Percentiles rank a stretch among this genome's conserved stretches.
phyloP scores from a whole-genome alignment of 208 protist species.

The Trichomonas gallinae region DNA sequence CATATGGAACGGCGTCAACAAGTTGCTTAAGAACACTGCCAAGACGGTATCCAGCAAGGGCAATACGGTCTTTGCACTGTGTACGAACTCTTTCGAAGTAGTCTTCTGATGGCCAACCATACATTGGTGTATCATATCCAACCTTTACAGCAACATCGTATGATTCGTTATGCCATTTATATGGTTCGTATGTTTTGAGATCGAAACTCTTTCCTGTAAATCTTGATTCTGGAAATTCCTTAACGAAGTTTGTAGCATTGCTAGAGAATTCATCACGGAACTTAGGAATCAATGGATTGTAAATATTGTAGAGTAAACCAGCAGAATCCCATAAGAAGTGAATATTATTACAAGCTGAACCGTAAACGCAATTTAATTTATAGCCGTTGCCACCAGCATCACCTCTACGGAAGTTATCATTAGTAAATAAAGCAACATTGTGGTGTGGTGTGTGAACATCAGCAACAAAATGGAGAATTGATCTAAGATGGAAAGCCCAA shows the following conservation, averaged over 20 bases:
- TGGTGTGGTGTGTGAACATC: slow-evolving; percentile 4
- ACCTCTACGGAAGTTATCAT: not conserved
- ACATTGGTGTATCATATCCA: not conserved
- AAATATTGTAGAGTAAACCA: not conserved
- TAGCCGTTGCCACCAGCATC: not conserved
- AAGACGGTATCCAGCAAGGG: not conserved
- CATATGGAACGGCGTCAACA: not conserved
- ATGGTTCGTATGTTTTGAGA: not conserved
- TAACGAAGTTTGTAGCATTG: not conserved
- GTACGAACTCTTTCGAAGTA: not conserved
- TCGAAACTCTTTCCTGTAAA: not conserved
- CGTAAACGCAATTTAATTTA: not conserved
- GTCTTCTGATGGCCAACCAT: not conserved
- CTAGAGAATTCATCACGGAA: not conserved
- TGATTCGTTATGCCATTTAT: not conserved
- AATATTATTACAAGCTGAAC: slow-evolving; percentile 12
- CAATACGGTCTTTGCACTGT: not conserved
- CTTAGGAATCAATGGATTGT: not conserved
- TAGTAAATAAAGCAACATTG: not conserved
- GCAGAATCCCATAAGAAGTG: slow-evolving; percentile 14
- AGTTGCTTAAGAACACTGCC: not conserved
- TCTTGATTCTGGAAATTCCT: not conserved
- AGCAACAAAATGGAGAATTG: not conserved
- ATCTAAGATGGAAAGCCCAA: not conserved
- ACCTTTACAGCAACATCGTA: too few species aligned